Conservation (phyloP, 1,139 yeast species). For the Lodderomyces theae region DNA sequence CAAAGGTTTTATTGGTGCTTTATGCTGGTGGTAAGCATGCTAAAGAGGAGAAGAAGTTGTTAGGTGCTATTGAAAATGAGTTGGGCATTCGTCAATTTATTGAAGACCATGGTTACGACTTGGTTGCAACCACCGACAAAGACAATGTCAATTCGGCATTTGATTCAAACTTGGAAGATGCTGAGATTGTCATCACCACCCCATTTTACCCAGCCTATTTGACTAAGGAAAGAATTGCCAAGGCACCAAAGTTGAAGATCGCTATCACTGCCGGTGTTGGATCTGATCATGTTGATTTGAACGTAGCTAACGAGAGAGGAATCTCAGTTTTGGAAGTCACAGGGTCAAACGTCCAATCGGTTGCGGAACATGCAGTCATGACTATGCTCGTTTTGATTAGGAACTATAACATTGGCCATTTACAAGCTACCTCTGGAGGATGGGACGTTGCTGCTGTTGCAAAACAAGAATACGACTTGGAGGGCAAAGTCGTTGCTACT, state of each 20-base stretch:
- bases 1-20: conserved; percentile 55
- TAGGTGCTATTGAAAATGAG: conserved; percentile 75
- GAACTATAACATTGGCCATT: conserved; percentile 78
- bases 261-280: conserved; percentile 85
- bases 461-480: conserved; percentile 70
- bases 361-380: conserved; percentile 80
- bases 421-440: conserved; percentile 55
- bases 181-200: conserved; percentile 75
- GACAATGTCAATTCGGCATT: conserved; percentile 29
- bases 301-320: conserved; percentile 62
- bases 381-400: conserved; percentile 69
- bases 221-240: conserved; percentile 60
- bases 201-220: conserved; percentile 85
- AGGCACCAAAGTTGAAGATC: conserved; percentile 71
- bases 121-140: conserved; percentile 65
- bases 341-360: conserved; percentile 77
- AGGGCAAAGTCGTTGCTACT: conserved; percentile 72
- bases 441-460: conserved; percentile 85
- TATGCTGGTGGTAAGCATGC: conserved; percentile 60
- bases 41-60: conserved; percentile 53
- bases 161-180: conserved; percentile 20
- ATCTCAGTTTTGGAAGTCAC: conserved; percentile 78
- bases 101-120: conserved; percentile 64
- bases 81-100: conserved; percentile 67
- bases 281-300: conserved; percentile 74